Evolutionary conservation across 2,329 filamentous ascomycete genomes (phyloP), one percentile per base, ranked within the genome.

Genomic region (Colletotrichum echinochloae): DNA sequence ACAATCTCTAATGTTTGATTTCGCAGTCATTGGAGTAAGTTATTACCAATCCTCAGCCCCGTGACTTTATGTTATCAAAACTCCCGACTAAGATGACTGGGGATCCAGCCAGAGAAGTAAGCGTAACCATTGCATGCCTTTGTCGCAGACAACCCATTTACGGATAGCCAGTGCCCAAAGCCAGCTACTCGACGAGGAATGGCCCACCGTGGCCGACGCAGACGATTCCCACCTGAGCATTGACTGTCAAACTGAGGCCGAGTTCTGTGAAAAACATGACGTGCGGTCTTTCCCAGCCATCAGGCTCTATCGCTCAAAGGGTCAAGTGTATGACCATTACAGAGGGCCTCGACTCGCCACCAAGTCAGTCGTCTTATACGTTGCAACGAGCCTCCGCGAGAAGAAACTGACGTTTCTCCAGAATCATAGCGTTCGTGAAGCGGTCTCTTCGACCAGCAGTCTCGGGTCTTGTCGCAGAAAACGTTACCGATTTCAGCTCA

Each of bases 211-310:
- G 28, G 62, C 66, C 63, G 41, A 35, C 18, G 41, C 64, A 23
- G 55, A 71, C 6, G 39, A 72, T 57, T 30, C 23, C 9, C 28
- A 54, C 1, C 68, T 80, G 46, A 83, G 79, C 69, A 74, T 87
- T 39, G 80, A 87, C 75, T 86, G 85, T 73, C 74, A 76, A 3
- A 65, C 71, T 1, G 74, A 79, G 11, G 33, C 73, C 1, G 71
- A 77, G 5, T 70, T 85, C n/a, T 87, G 85, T 73, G 73, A 78
- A 52, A 79, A 83, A 46, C 76, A 80, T 46, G 78, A 79, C 20
- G 77, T 87, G 33, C 76, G 78, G 16, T 84, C 84, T 1, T 85
- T 83, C 67, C 85, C 85, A 1, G 78, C 84, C 3, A 79, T 87
- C 35, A 79, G 85, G 0, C 78, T 83, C 6, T 84, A 83, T 70